Percentiles rank a stretch among this genome's conserved stretches.
phyloP scores from a whole-genome alignment of 768 basidiomycete species.

The Chlorophyllum brunneum region DNA sequence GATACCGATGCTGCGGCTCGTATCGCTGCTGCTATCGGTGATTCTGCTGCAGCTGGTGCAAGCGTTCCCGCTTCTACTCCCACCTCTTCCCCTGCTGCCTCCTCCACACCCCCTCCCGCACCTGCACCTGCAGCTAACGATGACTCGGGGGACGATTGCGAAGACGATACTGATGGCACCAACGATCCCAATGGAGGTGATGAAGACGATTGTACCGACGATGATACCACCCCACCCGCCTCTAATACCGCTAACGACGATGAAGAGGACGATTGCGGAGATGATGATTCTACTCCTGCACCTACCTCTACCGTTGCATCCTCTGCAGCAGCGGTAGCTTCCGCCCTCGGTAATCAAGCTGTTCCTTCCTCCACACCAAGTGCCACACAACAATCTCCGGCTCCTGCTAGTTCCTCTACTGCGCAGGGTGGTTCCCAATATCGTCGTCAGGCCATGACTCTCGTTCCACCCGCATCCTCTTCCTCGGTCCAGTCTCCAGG shows the following conservation, averaged over 20 bases:
- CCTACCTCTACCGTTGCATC: constrained; percentile 10
- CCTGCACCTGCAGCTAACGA: background rate
- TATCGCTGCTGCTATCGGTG: constrained; percentile 41
- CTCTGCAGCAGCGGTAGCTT: constrained; percentile 3
- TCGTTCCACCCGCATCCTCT: constrained; percentile 9
- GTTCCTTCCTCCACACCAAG: constrained; percentile 4
- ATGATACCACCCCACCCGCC: background rate
- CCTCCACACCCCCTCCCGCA: constrained; percentile 4
- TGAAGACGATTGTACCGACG: constrained; percentile 11
- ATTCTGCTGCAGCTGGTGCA: constrained; percentile 13
- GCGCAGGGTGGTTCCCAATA: background rate
- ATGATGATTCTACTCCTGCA: constrained; percentile 12
- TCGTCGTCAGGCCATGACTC: constrained; percentile 18
- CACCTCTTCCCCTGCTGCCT: constrained; percentile 10
- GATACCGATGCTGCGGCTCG: constrained; percentile 33
- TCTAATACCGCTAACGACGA: constrained; percentile 2
- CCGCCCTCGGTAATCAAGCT: background rate
- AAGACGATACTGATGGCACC: constrained; percentile 14
- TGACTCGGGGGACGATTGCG: constrained; percentile 12
- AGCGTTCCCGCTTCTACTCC: constrained; percentile 6
- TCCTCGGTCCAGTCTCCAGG: background rate
- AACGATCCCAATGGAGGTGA: constrained; percentile 9
- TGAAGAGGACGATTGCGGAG: constrained; percentile 12
- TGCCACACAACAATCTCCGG: constrained; percentile 11
- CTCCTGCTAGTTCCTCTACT: background rate